Evolutionary conservation across 441 rosid species (phyloP).

Genomic region (Hura crepitans): DNA sequence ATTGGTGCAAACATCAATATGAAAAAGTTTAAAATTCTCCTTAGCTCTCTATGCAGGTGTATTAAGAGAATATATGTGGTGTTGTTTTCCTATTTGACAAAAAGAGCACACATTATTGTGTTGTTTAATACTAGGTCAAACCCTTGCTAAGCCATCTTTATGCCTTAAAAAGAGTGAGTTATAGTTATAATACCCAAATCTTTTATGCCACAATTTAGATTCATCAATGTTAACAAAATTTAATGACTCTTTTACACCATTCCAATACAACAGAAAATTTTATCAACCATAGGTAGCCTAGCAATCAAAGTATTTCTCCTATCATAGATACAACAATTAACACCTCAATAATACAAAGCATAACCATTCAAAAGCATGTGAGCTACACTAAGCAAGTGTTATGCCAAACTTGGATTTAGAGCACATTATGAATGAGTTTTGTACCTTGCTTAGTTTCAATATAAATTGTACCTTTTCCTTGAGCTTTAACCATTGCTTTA

Average conservation of each 20-base stretch:
- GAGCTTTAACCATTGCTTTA: too few relatives aligned
- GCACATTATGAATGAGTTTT: too few relatives aligned
- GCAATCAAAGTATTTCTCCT: background rate
- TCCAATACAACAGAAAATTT: background rate
- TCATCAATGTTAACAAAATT: background rate
- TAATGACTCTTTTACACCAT: background rate
- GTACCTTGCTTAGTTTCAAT: too few relatives aligned
- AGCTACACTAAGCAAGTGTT: background rate
- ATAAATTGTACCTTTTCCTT: too few relatives aligned
- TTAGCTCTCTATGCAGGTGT: too few relatives aligned
- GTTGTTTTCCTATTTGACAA: too few relatives aligned
- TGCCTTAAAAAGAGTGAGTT: background rate
- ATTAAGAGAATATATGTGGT: too few relatives aligned
- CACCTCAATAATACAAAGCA: background rate
- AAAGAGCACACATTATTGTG: background rate
- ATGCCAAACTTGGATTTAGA: background rate
- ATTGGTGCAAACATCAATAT: too few relatives aligned
- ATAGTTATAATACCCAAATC: background rate
- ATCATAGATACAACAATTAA: background rate
- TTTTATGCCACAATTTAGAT: background rate
- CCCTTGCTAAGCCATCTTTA: background rate
- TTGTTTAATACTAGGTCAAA: background rate
- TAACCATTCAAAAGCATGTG: background rate
- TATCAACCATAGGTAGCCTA: background rate
- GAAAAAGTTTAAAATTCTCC: too few relatives aligned